Evolutionary conservation across 75 land plant species (phyloP).

Genomic region (Sequoia sempervirens): DNA sequence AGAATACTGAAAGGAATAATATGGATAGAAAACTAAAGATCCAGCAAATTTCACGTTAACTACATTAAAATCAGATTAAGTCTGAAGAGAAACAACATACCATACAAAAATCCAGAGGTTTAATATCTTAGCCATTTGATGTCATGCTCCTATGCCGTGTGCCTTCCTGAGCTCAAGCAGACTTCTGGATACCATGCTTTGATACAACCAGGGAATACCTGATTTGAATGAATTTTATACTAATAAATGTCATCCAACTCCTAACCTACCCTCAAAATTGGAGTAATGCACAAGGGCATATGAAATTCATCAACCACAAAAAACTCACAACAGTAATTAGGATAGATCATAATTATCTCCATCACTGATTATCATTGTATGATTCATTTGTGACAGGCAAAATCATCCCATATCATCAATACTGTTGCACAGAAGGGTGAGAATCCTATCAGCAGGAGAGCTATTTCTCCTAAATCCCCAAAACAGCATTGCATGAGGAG

Average conservation of each 20-base stretch:
- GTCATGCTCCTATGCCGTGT: background rate
- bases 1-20: background rate
- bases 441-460: background rate
- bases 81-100: background rate
- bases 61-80: background rate
- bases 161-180: background rate
- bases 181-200: background rate
- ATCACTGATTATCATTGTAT: background rate
- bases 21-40: background rate
- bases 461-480: background rate
- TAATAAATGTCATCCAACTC: background rate
- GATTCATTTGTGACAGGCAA: background rate
- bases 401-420: background rate
- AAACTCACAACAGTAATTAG: background rate
- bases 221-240: background rate
- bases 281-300: background rate
- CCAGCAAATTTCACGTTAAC: background rate
- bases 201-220: background rate
- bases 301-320: background rate
- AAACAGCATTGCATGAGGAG: background rate
- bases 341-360: background rate
- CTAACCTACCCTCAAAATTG: background rate
- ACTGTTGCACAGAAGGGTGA: background rate
- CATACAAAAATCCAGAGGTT: conserved; percentile 1
- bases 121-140: background rate